Base-by-base conservation (phyloP, 495 filamentous ascomycete species). In the Beverwykella pulmonaria region DNA sequence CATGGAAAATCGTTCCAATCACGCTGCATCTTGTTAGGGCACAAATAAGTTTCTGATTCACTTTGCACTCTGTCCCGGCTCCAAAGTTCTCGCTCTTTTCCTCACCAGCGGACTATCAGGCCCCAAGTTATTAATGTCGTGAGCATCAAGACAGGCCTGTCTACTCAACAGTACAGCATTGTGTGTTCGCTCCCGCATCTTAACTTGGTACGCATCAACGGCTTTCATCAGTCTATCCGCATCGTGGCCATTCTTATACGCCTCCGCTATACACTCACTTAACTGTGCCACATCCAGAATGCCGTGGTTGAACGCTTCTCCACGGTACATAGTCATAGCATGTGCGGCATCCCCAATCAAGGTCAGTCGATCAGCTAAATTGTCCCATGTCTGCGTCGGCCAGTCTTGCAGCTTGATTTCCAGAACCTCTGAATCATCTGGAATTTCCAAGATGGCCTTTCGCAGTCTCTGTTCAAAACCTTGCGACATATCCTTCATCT, bases 261-360 rank as follows among this genome's bases (percentile, higher is more conserved):
- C 50, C 25, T 48, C 52, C 1, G 29, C 39, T 14, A 64, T 29
- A 1, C 36, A 6, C n/a, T 64, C 52, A 22, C 53, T 56, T 44
- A 19, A 56, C 39, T 19, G 75, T 47, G 25, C 73, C 0, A 68
- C 75, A 62, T 83, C 81, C 7, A 73, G 75, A 36, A 83, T 78
- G 25, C 79, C 77, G 59, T 83, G 78, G 22, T 82, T 81, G 19
- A 82, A 67, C 0, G 80, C 81, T 70, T 83, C 80, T 1, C 80
- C 81, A 17, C 81, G 80, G 53, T 82, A 64, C 61, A 76, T 78
- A 0, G 79, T 80, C 79, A 82, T 81, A 0, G 79, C 63, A 73
- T 83, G 82, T 15, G 81, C 82, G 0, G 82, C 82, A 66, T 84
- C 82, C 5, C 82, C 82, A 0, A 75, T 78, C 27, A 83, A 69